Conservation (phyloP, 345 rosid species). For the Brassica nigra region DNA sequence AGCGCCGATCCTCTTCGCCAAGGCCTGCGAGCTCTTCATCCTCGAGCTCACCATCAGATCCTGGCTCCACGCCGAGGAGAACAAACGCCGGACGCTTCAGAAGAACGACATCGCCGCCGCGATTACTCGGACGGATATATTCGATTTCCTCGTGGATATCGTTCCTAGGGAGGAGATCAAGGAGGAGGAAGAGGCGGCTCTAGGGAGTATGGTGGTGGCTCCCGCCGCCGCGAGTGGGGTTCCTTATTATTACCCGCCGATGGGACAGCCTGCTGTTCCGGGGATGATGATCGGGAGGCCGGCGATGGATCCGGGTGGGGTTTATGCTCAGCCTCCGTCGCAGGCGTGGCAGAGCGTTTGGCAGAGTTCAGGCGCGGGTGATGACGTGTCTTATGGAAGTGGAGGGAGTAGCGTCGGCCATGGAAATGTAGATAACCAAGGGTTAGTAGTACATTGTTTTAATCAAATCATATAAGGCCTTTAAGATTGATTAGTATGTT, state of each 20-base stretch:
- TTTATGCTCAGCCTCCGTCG: constrained; percentile 84
- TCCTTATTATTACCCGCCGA: constrained; percentile 85
- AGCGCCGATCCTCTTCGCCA: constrained; percentile 90
- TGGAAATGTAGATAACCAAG: constrained; percentile 67
- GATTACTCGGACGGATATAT: constrained; percentile 87
- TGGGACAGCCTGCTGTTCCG: constrained; percentile 66
- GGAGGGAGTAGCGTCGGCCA: constrained; percentile 62
- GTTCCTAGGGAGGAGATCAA: constrained; percentile 94
- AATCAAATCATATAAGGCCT: too few relatives aligned
- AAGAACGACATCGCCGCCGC: constrained; percentile 95
- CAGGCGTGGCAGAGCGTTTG: constrained; percentile 99
- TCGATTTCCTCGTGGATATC: constrained; percentile 90
- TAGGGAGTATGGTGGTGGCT: constrained; percentile 50
- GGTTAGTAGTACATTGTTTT: constrained; percentile 24
- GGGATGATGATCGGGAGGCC: constrained; percentile 95
- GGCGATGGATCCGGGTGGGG: constrained; percentile 72
- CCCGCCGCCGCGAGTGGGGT: constrained; percentile 71
- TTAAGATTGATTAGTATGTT: too few relatives aligned
- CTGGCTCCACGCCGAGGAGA: constrained; percentile 98
- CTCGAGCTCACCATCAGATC: constrained; percentile 91
- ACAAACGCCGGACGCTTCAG: constrained; percentile 90
- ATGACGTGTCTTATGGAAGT: constrained; percentile 69
- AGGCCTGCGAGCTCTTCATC: constrained; percentile 96
- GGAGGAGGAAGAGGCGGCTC: constrained; percentile 77
- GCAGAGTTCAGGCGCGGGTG: constrained; percentile 62